phyloP scores from a whole-genome alignment of 768 basidiomycete species.

The Boletus reticulatus region DNA sequence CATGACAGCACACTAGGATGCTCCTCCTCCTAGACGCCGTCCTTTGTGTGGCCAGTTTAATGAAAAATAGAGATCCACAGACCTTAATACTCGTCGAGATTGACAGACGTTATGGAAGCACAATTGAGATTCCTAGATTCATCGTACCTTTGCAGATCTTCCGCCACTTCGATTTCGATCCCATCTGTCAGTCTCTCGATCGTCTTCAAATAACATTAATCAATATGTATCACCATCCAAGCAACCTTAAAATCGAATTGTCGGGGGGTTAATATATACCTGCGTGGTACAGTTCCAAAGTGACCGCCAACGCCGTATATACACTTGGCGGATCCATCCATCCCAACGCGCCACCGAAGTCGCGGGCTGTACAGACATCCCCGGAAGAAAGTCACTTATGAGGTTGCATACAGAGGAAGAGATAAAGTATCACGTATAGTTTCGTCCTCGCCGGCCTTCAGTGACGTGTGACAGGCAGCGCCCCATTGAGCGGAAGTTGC shows the following conservation, averaged over 20 bases:
- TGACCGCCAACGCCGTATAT: conserved; percentile 8
- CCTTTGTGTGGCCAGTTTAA: conserved; percentile 1
- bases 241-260: conserved; percentile 22
- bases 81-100: conserved; percentile 17
- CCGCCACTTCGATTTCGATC: conserved; percentile 18
- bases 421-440: conserved; percentile 25
- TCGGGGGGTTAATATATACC: neutral
- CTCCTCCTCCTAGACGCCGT: conserved; percentile 15
- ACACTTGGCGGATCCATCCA: conserved; percentile 14
- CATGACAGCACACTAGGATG: conserved; percentile 8
- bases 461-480: conserved; percentile 15
- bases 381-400: conserved; percentile 18
- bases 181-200: conserved; percentile 12
- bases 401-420: conserved; percentile 20
- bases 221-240: conserved; percentile 16
- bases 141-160: conserved; percentile 22
- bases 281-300: conserved; percentile 1
- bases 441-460: conserved; percentile 12
- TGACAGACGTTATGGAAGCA: conserved; percentile 21
- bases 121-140: conserved; percentile 17
- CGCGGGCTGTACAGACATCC: conserved; percentile 16
- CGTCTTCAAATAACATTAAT: conserved; percentile 15
- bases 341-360: conserved; percentile 14
- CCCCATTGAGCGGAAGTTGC: conserved; percentile 8
- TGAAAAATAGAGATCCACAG: conserved; percentile 19